A percentile compares a stretch with the other conserved stretches of the same genome.
Evolutionary conservation across 2,329 filamentous ascomycete species (phyloP).

Genomic region (Fusarium marasasianum): DNA sequence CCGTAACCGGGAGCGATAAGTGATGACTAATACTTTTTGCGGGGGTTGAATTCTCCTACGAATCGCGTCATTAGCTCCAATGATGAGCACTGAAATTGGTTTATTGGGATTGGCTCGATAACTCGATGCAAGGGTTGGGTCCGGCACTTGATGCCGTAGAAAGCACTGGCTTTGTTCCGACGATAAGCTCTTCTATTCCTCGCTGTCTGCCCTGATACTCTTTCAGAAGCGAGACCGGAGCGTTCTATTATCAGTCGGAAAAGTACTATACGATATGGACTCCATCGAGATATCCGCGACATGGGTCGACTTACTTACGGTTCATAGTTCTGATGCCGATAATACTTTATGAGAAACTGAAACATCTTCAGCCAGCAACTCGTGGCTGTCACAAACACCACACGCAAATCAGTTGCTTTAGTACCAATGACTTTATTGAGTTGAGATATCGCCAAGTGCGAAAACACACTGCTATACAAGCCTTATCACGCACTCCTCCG

Average conservation of each 20-base stretch:
- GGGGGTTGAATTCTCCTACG: slow-evolving; percentile 1
- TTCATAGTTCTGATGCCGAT: not conserved
- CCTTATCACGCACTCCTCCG: not conserved
- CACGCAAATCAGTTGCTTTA: not conserved
- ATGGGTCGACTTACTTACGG: not conserved
- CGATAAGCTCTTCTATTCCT: not conserved
- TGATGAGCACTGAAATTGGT: slow-evolving; percentile 34
- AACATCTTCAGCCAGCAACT: not conserved
- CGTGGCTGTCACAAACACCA: not conserved
- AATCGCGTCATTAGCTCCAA: slow-evolving; percentile 40
- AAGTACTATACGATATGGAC: not conserved
- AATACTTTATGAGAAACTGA: not conserved
- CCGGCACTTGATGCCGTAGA: not conserved
- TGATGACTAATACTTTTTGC: slow-evolving; percentile 37
- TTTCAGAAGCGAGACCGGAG: slow-evolving; percentile 8
- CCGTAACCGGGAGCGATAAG: slow-evolving; percentile 27
- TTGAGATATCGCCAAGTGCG: not conserved
- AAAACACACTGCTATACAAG: not conserved
- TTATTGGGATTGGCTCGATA: slow-evolving; percentile 34
- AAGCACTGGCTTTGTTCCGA: slow-evolving; percentile 9
- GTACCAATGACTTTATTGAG: not conserved
- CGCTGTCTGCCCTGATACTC: not conserved
- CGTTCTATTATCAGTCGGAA: too few species aligned
- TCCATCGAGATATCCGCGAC: not conserved
- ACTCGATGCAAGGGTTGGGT: not conserved